Evolutionary conservation across 2,329 filamentous ascomycete genomes (phyloP), one percentile per base, ranked within the genome.

Genomic region (Penicillium paneum): DNA sequence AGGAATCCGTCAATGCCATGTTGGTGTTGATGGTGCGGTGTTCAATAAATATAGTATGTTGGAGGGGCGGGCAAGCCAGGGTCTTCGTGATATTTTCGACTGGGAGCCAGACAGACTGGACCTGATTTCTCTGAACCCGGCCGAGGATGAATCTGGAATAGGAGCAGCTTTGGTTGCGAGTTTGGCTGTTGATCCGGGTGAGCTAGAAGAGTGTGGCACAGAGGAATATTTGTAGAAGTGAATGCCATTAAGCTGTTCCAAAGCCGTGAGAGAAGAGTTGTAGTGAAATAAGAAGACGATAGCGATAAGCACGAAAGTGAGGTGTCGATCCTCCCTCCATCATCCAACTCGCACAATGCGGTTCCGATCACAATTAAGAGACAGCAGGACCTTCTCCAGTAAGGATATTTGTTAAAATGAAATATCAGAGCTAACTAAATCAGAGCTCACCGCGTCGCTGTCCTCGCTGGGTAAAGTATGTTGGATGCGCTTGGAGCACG

Each of bases 21-120:
- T 97, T 29, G 93, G 93, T 62, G 93, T 94, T 49, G 93, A 97
- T 70, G 94, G 94, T 19, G 94, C 90, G 11, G 92, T 97, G 42
- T 97, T 97, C 79, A 96, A 95, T 82, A 96, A 60, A 34, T 61
- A 64, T 49, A 51, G 52, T n/a, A 56, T 55, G 32, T 52, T 64
- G 40, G 59, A 64, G 41, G 44, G 49, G 21, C 57, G 64, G 31
- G 91, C 53, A 29, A 44, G 45, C 5, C 60, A 62, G 54, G 64
- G 38, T 35, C 54, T 64, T 17, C 84, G 89, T 52, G 91, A 96
- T 78, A 96, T 96, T 61, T 83, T 96, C 32, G 91, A 93, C 76
- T 96, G 91, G 91, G 85, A 89, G 2, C 81, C 79, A 46, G 89
- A 88, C 5, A 85, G 83, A 69, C 86, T 90, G 70, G 90, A 96